Base-by-base conservation (phyloP, 257 asterid species). In the Cynanchum wilfordii region DNA sequence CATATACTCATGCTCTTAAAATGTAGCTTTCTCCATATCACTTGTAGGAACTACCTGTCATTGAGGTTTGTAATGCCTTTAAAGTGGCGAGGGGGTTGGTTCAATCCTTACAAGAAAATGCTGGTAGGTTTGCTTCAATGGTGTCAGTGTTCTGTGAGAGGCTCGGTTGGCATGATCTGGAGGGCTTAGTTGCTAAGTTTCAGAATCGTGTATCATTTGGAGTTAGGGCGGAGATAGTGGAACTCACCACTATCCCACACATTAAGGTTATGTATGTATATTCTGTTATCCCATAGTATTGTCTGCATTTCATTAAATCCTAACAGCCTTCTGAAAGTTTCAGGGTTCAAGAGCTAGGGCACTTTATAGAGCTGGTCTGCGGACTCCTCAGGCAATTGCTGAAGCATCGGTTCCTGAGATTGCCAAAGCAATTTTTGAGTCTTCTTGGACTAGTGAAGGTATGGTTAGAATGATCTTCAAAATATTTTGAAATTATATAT, bases 301-400 rank as follows among this genome's bases (percentile, higher is more conserved):
- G 16, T 44, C 16, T 64, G 20, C 24, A 64, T 19, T 17, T 36
- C 4, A 74, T 59, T 75, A 70, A 69, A 66, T 70, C 72, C 68
- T 79, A 75, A 78, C 76, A 66, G 77, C 73, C 73, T 58, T 19
- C 69, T 44, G 16, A 42, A 79, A 6, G 66, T 69, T 85, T 66
- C 81, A 94, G 99, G 99, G 97, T 79, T 90, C 99, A 71, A 94
- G 99, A 85, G 99, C 99, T 75, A 82, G 99, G 83, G 97, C 97
- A 76, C 97, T 94, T 68, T 94, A 89, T 83, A 94, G 83, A 89
- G 91, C 96, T 76, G 99, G 99, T 79, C 65, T 94, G 75, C 89
- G 99, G 66, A 94, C 97, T 57, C 96, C 97, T 78, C 97, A 89
- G 84, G 92, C 94, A 69, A 91, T 94, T 75, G 97, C 99, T 75